Evolutionary conservation across 768 basidiomycete genomes (phyloP).

Genomic region (Ramaria sp.): DNA sequence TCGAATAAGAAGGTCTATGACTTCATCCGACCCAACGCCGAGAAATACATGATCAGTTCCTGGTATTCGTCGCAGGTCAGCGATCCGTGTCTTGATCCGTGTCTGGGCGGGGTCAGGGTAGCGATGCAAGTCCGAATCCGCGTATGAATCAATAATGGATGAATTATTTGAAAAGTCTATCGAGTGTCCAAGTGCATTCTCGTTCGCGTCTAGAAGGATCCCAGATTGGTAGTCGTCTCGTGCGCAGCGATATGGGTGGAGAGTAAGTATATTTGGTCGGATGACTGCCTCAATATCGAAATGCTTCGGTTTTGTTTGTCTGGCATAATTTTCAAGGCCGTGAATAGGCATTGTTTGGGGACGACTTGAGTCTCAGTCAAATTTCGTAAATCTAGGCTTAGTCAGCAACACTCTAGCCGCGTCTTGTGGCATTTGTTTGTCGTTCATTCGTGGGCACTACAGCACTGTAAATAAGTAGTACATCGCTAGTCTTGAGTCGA

Average conservation of each 20-base stretch:
- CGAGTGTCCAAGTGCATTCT: slow-evolving; percentile 88
- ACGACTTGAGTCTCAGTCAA: no score
- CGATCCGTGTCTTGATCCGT: slow-evolving; percentile 66
- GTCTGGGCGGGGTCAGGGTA: slow-evolving; percentile 92
- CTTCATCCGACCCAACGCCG: slow-evolving; percentile 94
- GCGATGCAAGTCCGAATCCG: slow-evolving; percentile 60
- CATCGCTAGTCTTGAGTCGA: no score
- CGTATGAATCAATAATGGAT: slow-evolving; percentile 26
- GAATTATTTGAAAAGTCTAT: slow-evolving; percentile 33
- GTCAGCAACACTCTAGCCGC: no score
- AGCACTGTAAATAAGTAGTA: no score
- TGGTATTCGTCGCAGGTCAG: slow-evolving; percentile 59
- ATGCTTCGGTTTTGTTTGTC: slow-evolving; percentile 53
- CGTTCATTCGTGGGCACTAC: no score
- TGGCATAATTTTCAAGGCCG: slow-evolving; percentile 38
- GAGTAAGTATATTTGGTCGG: slow-evolving; percentile 85
- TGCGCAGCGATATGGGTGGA: slow-evolving; percentile 92
- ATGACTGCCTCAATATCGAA: slow-evolving; percentile 79
- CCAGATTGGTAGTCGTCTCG: slow-evolving; percentile 90
- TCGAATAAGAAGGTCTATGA: slow-evolving; percentile 89
- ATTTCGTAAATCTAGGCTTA: no score
- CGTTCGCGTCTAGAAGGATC: slow-evolving; percentile 93
- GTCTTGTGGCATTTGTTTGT: no score
- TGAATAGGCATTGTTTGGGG: slow-evolving; percentile 44
- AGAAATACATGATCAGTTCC: slow-evolving; percentile 67